Evolutionary conservation across 2,329 filamentous ascomycete genomes (phyloP).

Genomic region (Aspergillus intermedius): DNA sequence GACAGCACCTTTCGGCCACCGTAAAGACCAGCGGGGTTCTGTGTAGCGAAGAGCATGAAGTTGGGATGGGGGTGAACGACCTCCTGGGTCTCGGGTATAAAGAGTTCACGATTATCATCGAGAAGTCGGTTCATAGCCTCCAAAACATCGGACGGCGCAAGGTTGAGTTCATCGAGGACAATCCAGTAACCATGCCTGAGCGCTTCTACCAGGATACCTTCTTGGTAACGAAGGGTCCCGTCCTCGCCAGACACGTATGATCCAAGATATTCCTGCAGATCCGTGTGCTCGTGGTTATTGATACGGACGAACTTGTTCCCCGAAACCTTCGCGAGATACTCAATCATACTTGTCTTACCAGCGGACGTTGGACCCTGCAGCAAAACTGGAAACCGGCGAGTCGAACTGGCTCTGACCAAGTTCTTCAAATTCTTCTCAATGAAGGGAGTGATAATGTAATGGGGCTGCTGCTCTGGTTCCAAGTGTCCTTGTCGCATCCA

Average conservation of each 20-base stretch:
- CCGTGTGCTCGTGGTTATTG: slow-evolving; percentile 99
- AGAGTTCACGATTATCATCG: slow-evolving; percentile 90
- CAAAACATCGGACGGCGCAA: slow-evolving; percentile 93
- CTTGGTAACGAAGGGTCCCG: slow-evolving; percentile 82
- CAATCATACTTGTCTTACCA: slow-evolving; percentile 99
- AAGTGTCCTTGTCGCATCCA: slow-evolving; percentile 77
- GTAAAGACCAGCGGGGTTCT: slow-evolving; percentile 93
- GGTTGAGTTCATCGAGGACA: slow-evolving; percentile 91
- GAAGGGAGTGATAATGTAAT: slow-evolving; percentile 96
- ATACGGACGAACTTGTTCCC: slow-evolving; percentile 97
- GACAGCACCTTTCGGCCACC: slow-evolving; percentile 91
- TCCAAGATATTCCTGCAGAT: slow-evolving; percentile 94
- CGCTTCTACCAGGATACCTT: slow-evolving; percentile 87
- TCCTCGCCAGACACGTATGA: slow-evolving; percentile 83
- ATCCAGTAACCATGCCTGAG: slow-evolving; percentile 95
- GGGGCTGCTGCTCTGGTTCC: slow-evolving; percentile 62
- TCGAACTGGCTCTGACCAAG: slow-evolving; percentile 86
- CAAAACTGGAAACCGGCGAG: slow-evolving; percentile 82
- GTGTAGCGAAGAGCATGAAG: slow-evolving; percentile 97
- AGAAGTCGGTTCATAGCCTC: slow-evolving; percentile 92
- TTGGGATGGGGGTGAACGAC: slow-evolving; percentile 84
- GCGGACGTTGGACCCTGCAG: slow-evolving; percentile 96
- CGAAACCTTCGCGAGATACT: slow-evolving; percentile 92
- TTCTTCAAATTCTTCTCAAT: slow-evolving; percentile 94
- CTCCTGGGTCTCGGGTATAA: slow-evolving; percentile 96